Percentiles rank a stretch among this genome's conserved stretches.
phyloP scores from a whole-genome alignment of 495 filamentous ascomycete genomes.

The Talaromyces ruber region DNA sequence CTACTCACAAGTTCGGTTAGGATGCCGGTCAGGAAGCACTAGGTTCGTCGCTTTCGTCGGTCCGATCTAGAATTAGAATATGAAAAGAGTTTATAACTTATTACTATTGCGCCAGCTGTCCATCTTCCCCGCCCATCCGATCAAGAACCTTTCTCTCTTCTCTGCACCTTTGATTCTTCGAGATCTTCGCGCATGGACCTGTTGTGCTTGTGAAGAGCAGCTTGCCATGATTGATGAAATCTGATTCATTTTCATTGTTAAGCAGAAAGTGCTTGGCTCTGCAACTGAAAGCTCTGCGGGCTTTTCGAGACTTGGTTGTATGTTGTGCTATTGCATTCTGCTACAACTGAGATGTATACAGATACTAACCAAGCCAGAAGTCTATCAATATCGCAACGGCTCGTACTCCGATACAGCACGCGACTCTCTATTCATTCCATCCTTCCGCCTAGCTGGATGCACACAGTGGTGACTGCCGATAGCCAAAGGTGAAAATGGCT shows the following conservation, averaged over 20 bases:
- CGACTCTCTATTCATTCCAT: background rate
- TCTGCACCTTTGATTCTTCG: background rate
- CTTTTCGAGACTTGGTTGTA: background rate
- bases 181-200: background rate
- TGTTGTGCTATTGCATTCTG: background rate
- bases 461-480: background rate
- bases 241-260: background rate
- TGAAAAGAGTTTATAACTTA: background rate
- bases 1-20: background rate
- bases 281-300: background rate
- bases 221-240: background rate
- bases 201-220: background rate
- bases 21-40: background rate
- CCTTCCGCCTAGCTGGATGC: background rate
- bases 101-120: background rate
- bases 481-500: background rate
- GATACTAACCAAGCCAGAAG: background rate
- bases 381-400: background rate
- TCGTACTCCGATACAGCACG: background rate
- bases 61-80: background rate
- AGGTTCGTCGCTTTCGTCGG: background rate
- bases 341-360: background rate
- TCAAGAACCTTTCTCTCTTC: background rate
- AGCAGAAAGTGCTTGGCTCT: background rate
- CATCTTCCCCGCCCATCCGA: conserved; percentile 6